Base-by-base conservation (phyloP, 805 yeast species). In the Torulaspora maleeae region DNA sequence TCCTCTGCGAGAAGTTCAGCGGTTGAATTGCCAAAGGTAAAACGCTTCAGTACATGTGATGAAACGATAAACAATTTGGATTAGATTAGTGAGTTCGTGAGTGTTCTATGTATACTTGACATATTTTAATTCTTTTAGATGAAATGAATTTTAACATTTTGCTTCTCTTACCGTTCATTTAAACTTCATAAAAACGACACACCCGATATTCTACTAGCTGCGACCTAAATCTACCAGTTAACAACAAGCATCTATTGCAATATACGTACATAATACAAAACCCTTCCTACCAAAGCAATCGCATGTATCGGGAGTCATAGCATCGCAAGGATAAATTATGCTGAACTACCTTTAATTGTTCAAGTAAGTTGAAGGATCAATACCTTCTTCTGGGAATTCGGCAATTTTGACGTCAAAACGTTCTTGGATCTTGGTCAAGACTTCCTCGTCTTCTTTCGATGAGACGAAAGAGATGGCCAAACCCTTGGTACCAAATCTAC, bases 401-500 rank as follows among this genome's bases (percentile, higher is more conserved):
- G 89, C 76, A 64, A 91, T 82, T 74, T 90, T 87, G 58, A 93
- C 98, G 69, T 91, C 97, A 71, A 93, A 93, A 74, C 98, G 83
- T 59, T 87, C 95, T 76, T 93, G 99, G 66, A 93, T 93, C 73
- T 88, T 84, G 62, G 78, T 85, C 69, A 93, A 77, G 35, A 90
- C 86, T 72, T 83, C 87, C 70, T 88, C 89, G 66, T 93, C 99
- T 53, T 82, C 91, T 60, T 81, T 85, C 48, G 82, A 76, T 35
- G 93, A 76, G 44, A 93, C 93, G 55, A 91, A 86, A 34, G 96
- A 87, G 48, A 93, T 78, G 43, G 97, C 95, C 61, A 93, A 81
- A 75, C 99, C 99, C 76, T 91, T 91, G 67, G 99, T 91, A 76
- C 99, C 99, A 63, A 91, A 91, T 79, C 99, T 90, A 74, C 99